Percentiles rank a stretch among this genome's conserved stretches.
Evolutionary conservation across 331 rosid genomes (phyloP).

Genomic region (Cydonia oblonga): DNA sequence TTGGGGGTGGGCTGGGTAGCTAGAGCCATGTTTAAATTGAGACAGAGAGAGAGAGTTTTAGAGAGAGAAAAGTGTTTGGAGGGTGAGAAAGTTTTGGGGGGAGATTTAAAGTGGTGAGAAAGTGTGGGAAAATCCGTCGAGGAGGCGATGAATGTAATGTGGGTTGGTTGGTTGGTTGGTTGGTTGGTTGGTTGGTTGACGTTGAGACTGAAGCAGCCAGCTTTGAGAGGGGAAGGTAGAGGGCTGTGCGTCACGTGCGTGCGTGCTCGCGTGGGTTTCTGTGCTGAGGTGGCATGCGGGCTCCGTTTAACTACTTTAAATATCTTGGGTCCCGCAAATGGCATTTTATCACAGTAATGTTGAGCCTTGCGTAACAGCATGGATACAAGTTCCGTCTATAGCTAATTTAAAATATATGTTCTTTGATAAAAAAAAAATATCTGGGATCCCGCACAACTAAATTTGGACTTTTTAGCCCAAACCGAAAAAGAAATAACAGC

Average conservation of each 20-base stretch:
- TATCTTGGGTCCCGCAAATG: no score
- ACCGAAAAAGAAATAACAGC: no score
- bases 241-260: not conserved
- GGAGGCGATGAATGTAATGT: constrained; percentile 52
- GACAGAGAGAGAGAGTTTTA: not conserved
- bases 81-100: not conserved
- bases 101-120: not conserved
- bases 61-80: not conserved
- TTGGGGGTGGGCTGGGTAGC: constrained; percentile 35
- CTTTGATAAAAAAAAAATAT: no score
- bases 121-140: constrained; percentile 63
- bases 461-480: no score
- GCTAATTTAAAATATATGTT: no score
- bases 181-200: not conserved
- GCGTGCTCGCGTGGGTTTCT: not conserved
- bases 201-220: not conserved
- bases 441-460: no score
- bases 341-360: no score
- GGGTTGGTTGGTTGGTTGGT: not conserved
- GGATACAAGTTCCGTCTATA: no score
- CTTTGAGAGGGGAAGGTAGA: not conserved
- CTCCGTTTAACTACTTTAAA: not conserved
- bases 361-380: no score
- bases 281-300: not conserved
- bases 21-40: constrained; percentile 33